Evolutionary conservation across 164 flowering plant species (phyloP).

Genomic region (Platanus orientalis): DNA sequence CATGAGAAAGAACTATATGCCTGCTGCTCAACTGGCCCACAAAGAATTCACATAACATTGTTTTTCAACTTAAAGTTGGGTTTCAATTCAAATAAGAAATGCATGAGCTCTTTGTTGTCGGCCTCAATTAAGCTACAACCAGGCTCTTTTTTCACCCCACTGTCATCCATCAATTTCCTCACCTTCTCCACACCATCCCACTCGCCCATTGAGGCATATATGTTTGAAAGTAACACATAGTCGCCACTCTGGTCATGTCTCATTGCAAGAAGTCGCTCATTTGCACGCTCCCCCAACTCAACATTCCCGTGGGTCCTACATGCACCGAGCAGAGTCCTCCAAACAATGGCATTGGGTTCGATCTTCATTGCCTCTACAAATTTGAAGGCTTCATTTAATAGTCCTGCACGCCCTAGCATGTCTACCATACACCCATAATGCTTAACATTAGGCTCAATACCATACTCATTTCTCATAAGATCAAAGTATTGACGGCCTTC

Average conservation of each 20-base stretch:
- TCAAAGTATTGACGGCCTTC: slow-evolving; percentile 51
- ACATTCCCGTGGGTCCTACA: slow-evolving; percentile 61
- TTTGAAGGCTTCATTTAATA: slow-evolving; percentile 50
- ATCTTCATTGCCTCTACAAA: slow-evolving; percentile 49
- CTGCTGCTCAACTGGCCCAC: not conserved
- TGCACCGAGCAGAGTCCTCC: slow-evolving; percentile 77
- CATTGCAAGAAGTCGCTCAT: slow-evolving; percentile 38
- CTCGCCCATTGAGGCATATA: slow-evolving; percentile 60
- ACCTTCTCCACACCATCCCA: slow-evolving; percentile 61
- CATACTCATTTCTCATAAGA: slow-evolving; percentile 42
- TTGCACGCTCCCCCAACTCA: slow-evolving; percentile 53
- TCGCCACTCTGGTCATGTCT: slow-evolving; percentile 61
- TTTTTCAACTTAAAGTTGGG: slow-evolving; percentile 8
- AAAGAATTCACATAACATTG: not conserved
- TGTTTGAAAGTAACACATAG: slow-evolving; percentile 56
- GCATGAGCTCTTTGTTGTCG: slow-evolving; percentile 37
- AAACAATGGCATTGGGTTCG: slow-evolving; percentile 56
- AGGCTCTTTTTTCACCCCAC: slow-evolving; percentile 46
- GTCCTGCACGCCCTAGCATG: slow-evolving; percentile 62
- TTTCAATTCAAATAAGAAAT: slow-evolving; percentile 42
- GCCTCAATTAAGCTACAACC: slow-evolving; percentile 45
- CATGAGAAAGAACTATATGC: not conserved
- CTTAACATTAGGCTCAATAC: slow-evolving; percentile 54
- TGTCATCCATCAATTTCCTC: slow-evolving; percentile 62
- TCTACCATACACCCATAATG: slow-evolving; percentile 83